These are phyloP conservation scores for Suhomyces ambrosiae DNA, from an alignment of 1,139 yeast species.

Conservation along the genomic window DNA sequence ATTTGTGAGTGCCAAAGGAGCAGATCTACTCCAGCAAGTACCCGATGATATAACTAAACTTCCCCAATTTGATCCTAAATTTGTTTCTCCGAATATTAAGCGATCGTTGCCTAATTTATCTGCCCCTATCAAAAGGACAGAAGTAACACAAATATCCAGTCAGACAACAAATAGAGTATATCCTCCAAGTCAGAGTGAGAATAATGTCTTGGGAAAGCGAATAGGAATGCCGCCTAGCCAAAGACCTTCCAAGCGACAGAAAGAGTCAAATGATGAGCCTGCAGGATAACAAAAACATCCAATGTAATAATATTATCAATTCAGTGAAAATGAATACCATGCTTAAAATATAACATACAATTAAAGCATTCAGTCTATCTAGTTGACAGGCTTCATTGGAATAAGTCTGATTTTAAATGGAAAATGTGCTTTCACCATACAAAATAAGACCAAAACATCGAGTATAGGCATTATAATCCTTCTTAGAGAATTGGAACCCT, in stretches of 20 bases:
- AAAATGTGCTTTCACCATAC: too few relatives aligned
- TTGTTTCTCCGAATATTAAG: slow-evolving; percentile 52
- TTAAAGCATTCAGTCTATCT: too few relatives aligned
- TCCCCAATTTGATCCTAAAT: slow-evolving; percentile 50
- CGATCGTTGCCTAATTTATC: slow-evolving; percentile 61
- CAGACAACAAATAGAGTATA: slow-evolving; percentile 4
- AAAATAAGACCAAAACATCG: too few relatives aligned
- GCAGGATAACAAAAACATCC: neutral
- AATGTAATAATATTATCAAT: too few relatives aligned
- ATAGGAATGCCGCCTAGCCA: slow-evolving; percentile 41
- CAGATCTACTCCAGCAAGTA: slow-evolving; percentile 51
- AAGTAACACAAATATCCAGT: slow-evolving; percentile 13
- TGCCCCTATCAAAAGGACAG: slow-evolving; percentile 54
- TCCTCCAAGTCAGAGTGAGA: slow-evolving; percentile 12
- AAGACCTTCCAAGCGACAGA: slow-evolving; percentile 19
- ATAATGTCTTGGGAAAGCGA: slow-evolving; percentile 25
- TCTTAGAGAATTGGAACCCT: too few relatives aligned
- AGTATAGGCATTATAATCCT: too few relatives aligned
- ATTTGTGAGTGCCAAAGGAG: slow-evolving; percentile 63
- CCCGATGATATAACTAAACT: slow-evolving; percentile 38
- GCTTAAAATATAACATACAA: too few relatives aligned
- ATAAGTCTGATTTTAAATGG: too few relatives aligned
- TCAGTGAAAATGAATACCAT: too few relatives aligned
- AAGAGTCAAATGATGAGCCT: slow-evolving; percentile 2
- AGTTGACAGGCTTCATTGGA: too few relatives aligned